Percentiles rank a stretch among this genome's conserved stretches.
These are phyloP conservation scores for Cercospora janseana DNA, from an alignment of 2,329 filamentous ascomycete species.

Conservation along the genomic window DNA sequence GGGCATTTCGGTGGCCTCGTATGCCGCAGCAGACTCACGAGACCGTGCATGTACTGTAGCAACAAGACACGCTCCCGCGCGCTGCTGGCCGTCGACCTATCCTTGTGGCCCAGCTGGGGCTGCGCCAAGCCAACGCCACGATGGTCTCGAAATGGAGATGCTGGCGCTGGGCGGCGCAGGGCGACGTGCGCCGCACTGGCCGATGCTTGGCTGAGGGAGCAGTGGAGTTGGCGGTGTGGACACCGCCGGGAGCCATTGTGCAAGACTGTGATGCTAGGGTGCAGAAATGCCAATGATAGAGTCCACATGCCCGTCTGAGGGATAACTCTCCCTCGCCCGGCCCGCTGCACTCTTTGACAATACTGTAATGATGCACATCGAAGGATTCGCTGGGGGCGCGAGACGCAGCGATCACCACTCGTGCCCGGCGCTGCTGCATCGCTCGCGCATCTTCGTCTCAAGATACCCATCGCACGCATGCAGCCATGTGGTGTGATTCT, in stretches of 20 bases:
- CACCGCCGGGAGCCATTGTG: not conserved
- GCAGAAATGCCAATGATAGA: not conserved
- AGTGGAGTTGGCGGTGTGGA: too few relatives aligned
- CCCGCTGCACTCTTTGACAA: too few relatives aligned
- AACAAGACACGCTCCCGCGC: too few relatives aligned
- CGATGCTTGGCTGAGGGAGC: not conserved
- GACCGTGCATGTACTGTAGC: too few relatives aligned
- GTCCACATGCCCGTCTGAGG: not conserved
- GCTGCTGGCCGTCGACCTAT: not conserved
- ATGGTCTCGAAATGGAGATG: not conserved
- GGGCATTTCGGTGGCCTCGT: too few relatives aligned
- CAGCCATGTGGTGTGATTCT: too few relatives aligned
- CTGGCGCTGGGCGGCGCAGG: too few relatives aligned
- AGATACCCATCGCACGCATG: too few relatives aligned
- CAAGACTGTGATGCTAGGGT: not conserved
- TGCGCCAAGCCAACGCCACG: not conserved
- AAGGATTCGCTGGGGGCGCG: not conserved
- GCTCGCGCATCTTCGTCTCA: too few relatives aligned
- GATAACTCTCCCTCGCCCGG: not conserved
- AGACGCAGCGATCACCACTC: not conserved
- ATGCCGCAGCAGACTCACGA: too few relatives aligned
- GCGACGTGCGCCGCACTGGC: too few relatives aligned
- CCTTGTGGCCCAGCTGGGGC: not conserved
- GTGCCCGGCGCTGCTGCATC: too few relatives aligned
- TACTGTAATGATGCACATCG: not conserved